Evolutionary conservation across 805 yeast genomes (phyloP), one percentile per base, ranked within the genome.

Genomic region (Kregervanrija pseudodelftensis): DNA sequence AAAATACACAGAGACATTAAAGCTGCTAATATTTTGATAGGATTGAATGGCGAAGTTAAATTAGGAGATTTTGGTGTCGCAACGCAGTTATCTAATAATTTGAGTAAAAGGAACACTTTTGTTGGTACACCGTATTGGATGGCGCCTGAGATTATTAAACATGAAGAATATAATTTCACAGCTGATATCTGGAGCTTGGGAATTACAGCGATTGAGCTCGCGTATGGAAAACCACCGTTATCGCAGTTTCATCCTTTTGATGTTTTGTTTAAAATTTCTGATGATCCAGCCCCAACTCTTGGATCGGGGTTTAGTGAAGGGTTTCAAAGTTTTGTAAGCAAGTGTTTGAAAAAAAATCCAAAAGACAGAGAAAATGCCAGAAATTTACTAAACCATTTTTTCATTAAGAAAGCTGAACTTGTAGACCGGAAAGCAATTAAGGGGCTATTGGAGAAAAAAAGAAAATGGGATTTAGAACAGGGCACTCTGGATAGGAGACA

Each of bases 1-100:
- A 82, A 85, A 55, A 90, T 91, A 37, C 99, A 91, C 60, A 67
- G 98, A 48, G 98, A 91, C 61, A 85, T 91, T 43, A 91, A 90
- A 60, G 95, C 97, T 2, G 98, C 96, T 0, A 91, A 91, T 60
- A 78, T 91, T 17, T 66, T 91, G 32, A 61, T 90, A 13, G 80
- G 87, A 14, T 73, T 74, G 2, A 64, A 72, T 11, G 90, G 95
- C 3, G 80, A 76, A 9, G 91, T 88, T 11, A 93, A 91, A 56
- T 72, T 91, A 40, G 97, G 96, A 2, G 99, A 91, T 62, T 91
- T 91, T 64, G 98, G 98, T 1, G 96, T 91, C 10, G 95, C 98
- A 1, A 86, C 97, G 1, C 85, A 81, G 53, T 70, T 65, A 4
- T 72, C 80, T 2, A 81, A 80, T 42, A 71, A 76, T 53, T 65